Percentiles rank a stretch among this genome's conserved stretches.
These are phyloP conservation scores for Suillus bovinus DNA, from an alignment of 768 basidiomycete genomes.

Conservation along the genomic window DNA sequence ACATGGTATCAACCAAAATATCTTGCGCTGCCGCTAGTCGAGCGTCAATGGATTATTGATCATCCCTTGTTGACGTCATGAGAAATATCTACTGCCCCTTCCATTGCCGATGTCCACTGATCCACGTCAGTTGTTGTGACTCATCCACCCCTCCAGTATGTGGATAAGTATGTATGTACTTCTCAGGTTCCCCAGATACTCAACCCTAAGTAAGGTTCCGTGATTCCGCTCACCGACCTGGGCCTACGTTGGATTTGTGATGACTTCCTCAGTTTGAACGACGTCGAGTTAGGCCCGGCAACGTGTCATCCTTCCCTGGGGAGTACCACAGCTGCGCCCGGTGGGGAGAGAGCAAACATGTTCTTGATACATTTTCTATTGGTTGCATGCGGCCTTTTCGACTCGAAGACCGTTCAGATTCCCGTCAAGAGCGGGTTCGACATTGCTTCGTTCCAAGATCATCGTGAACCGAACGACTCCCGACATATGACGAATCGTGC, in stretches of 20 bases:
- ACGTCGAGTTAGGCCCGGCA: slow-evolving; percentile 12
- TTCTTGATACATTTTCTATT: slow-evolving; percentile 19
- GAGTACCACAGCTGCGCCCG: slow-evolving; percentile 31
- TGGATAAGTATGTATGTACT: not conserved
- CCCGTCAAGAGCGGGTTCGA: slow-evolving; percentile 35
- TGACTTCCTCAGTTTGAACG: not conserved
- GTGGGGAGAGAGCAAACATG: slow-evolving; percentile 38
- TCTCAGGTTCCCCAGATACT: not conserved
- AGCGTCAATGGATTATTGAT: too few species aligned
- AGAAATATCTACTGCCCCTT: too few species aligned
- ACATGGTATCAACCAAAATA: too few species aligned
- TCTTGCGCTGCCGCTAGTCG: too few species aligned
- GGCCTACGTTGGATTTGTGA: not conserved
- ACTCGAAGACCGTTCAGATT: slow-evolving; percentile 14
- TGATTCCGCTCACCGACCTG: not conserved
- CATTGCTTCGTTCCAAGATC: slow-evolving; percentile 29
- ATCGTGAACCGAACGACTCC: slow-evolving; percentile 30
- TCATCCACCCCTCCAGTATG: too few species aligned
- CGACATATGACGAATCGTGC: slow-evolving; percentile 34
- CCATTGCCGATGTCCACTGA: too few species aligned
- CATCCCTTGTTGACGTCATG: too few species aligned
- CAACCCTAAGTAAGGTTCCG: not conserved
- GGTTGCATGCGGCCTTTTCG: slow-evolving; percentile 23
- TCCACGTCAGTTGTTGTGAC: too few species aligned
- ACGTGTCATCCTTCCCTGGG: slow-evolving; percentile 30